A percentile compares a stretch with the other conserved stretches of the same genome.
phyloP scores from a whole-genome alignment of 768 basidiomycete species.

The Amanita rubescens region DNA sequence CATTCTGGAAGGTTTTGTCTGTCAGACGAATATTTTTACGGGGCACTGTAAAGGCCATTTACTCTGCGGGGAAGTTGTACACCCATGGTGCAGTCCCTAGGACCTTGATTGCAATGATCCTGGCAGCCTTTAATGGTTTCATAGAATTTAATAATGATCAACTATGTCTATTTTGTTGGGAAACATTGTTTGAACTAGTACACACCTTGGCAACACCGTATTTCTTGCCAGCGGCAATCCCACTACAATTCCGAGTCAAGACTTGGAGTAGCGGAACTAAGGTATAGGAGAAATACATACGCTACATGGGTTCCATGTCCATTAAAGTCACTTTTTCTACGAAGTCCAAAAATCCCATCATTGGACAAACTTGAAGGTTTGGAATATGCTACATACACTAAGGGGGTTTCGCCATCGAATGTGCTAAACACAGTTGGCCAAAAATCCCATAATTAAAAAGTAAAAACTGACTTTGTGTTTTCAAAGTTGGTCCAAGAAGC shows the following conservation, averaged over 20 bases:
- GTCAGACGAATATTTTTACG: neutral
- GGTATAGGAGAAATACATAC: neutral
- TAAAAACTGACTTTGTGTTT: neutral
- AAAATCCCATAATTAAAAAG: neutral
- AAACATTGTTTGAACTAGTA: neutral
- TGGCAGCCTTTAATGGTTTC: neutral
- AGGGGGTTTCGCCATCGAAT: neutral
- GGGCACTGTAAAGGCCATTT: neutral
- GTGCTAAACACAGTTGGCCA: neutral
- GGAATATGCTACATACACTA: neutral
- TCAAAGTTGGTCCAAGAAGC: neutral
- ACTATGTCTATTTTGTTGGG: too few relatives aligned
- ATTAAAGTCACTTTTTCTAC: neutral
- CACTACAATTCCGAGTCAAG: neutral
- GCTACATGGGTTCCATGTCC: neutral
- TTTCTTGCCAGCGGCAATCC: neutral
- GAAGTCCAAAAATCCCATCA: neutral
- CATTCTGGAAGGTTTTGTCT: neutral
- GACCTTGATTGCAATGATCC: neutral
- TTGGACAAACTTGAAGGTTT: neutral
- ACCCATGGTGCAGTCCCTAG: neutral
- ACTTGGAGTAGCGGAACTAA: neutral
- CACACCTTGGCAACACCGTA: neutral
- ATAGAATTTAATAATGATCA: neutral
- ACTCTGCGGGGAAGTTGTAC: neutral